phyloP scores from a whole-genome alignment of 2,329 filamentous ascomycete genomes.

The Alternaria sp. region DNA sequence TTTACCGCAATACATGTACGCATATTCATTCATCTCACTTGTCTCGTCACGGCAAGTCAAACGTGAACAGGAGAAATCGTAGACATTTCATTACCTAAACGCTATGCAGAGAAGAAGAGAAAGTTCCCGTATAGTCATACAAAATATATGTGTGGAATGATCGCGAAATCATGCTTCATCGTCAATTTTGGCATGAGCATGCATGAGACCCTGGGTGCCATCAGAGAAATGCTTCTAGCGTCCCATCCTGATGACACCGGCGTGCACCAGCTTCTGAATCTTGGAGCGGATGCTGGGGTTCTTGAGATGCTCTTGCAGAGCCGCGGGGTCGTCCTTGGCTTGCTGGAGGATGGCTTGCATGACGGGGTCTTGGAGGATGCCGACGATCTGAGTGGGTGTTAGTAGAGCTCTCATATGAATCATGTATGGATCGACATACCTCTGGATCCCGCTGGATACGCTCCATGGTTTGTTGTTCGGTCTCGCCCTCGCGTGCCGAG shows the following conservation, averaged over 20 bases:
- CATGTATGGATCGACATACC: slow-evolving; percentile 60
- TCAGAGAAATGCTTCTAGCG: slow-evolving; percentile 42
- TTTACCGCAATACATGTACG: not conserved
- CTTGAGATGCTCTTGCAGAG: slow-evolving; percentile 95
- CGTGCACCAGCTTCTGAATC: slow-evolving; percentile 93
- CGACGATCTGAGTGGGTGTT: slow-evolving; percentile 70
- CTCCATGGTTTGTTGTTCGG: slow-evolving; percentile 93
- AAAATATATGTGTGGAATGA: not conserved
- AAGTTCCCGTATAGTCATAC: not conserved
- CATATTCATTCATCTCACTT: not conserved
- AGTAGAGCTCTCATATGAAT: not conserved
- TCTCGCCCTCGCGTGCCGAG: slow-evolving; percentile 88
- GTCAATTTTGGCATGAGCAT: not conserved
- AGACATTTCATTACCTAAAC: slow-evolving; percentile 19
- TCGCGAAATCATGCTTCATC: not conserved
- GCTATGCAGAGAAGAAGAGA: slow-evolving; percentile 22
- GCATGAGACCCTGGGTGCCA: not conserved
- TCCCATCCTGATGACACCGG: slow-evolving; percentile 86
- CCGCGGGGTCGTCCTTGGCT: slow-evolving; percentile 89
- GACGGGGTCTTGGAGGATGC: slow-evolving; percentile 91
- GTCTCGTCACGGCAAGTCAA: no score
- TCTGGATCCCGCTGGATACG: slow-evolving; percentile 89
- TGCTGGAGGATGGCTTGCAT: slow-evolving; percentile 98
- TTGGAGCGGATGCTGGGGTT: slow-evolving; percentile 85
- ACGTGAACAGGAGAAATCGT: slow-evolving; percentile 1